Evolutionary conservation across 2,329 filamentous ascomycete genomes (phyloP), one percentile per base, ranked within the genome.

Genomic region (Ophiostoma novo-ulmi): DNA sequence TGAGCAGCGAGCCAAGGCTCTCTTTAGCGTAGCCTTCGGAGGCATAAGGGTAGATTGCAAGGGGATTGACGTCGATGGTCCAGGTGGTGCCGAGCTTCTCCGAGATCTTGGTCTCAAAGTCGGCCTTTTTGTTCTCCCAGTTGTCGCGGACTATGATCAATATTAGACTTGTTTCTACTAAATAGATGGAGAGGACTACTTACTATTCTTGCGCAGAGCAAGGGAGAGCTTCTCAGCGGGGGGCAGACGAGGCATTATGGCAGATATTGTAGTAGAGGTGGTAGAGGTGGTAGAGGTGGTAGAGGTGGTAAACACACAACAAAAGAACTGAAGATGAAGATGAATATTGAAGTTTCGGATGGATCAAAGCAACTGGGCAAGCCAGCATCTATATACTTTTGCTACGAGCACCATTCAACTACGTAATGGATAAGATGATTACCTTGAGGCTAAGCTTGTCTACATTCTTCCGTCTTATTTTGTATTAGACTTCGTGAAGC

Each of bases 171-270:
- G 35, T 6, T 64, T 17, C 22, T 7, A 36, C 5, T 7, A 41
- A 77, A 78, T 74, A 35, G 0, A 17, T 11, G 36, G 5, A 11
- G 4, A 22, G 26, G 22, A 31, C 8, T 31, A 48, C 65, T n/a
- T 75, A 85, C 84, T 75, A 76, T 85, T 84, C 78, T 85, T 86
- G 76, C 84, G 83, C 63, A 83, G 75, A 41, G 80, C 81, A 73
- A 86, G 82, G 48, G 84, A 80, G 13, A 86, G 78, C 77, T 84
- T 86, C 73, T 82, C 84, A 64, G 79, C 80, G 8, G 83, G 82
- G 10, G 82, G 79, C 67, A 84, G 80, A 55, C 78, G 78, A 65
- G 63, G 36, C 63, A 65, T 65, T 22, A 14, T 39, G 61, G 38
- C 20, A 7, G 6, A n/a, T 1, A 10, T 63, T 35, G 20, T 22